Base-by-base conservation (phyloP, 108 stramenopile genomes). In the Parietichytrium sp. region DNA sequence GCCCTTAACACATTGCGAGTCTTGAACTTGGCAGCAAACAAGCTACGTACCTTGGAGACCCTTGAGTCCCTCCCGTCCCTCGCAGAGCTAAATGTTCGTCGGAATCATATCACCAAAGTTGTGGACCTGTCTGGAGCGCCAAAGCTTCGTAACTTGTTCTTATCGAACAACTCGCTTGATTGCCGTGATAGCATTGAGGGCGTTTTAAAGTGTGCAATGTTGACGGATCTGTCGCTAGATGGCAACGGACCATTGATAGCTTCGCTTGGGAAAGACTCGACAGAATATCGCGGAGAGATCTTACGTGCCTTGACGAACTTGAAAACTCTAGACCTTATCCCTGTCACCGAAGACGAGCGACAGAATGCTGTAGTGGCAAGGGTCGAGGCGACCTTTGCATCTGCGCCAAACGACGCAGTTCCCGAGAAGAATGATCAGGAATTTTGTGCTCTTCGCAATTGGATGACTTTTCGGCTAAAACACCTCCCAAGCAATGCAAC, bases 81-180 rank as follows among this genome's bases (percentile, higher is more conserved):
- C 2, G 88, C 89, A 49, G 89, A 89, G 82, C 84, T 89, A 4
- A 89, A 89, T 49, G 84, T 87, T 13, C 47, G 89, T 49, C 80
- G 88, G 1, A 88, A 88, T 61, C 16, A 23, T 23, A 86, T 88
- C 53, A 18, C 0, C 0, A 55, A 31, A 47, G 84, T 85, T 0
- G 30, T 31, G 27, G 85, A 81, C 20, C 52, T 89, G 18, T 31
- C 87, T 18, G 47, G 31, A 6, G 49, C 88, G 7, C 87, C 86
- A 0, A 47, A 81, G 0, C 79, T 89, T 0, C 89, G 88, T 78
- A 82, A 88, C 1, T 33, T 89, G 13, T 89, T 89, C 48, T 45
- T 89, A 26, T 85, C 84, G 20, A 87, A 89, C 84, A 89, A 89
- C 45, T 29, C 12, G n/a, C 42, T 89, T 42, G 26, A 52, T 23